Base-by-base conservation (phyloP, 2,329 filamentous ascomycete species). In the Colletotrichum orbiculare region DNA sequence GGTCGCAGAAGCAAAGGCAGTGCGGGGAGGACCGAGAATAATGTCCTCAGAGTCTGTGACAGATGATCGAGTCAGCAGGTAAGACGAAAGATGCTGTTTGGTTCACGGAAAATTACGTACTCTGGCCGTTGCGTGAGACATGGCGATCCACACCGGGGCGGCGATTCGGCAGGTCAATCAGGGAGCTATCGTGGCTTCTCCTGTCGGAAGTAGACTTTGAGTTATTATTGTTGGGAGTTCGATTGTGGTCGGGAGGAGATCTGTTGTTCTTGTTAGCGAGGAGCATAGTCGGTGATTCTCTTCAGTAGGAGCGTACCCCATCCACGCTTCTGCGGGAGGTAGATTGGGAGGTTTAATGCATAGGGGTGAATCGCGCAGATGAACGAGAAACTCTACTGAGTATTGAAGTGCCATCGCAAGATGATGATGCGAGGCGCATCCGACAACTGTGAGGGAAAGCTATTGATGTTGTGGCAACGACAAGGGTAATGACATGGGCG, bases 311-410 rank as follows among this genome's bases (percentile, higher is more conserved):
- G 79, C 87, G 75, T 83, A 97, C 91, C 95, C 94, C 93, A 97
- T 97, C 94, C 94, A 98, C 83, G 97, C 93, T 81, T 97, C 93
- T 68, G 91, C 87, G 34, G 93, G 91, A 69, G 94, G 94, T 49
- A 97, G 85, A 69, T 85, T 87, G 68, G 90, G 82, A 50, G 95
- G 95, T 79, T 92, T 96, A 71, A 86, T 82, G 74, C 94, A 94
- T 77, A 97, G 83, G 69, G 94, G 94, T 69, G 95, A 97, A 66
- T 91, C 84, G 78, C 90, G 88, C 73, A 98, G 83, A 76, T 85
- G 84, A 72, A 93, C 82, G 71, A 98, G 84, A 79, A 91, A 86
- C 69, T 94, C 92, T 78, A 87, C 84, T 68, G 91, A 86, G 78
- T 97, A 97, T 82, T 88, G 86, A 74, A 83, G 77, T 74, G 82